These are phyloP conservation scores for Coemansia sp. DNA, from an alignment of 192 early-diverging fungal genomes.

Conservation along the genomic window DNA sequence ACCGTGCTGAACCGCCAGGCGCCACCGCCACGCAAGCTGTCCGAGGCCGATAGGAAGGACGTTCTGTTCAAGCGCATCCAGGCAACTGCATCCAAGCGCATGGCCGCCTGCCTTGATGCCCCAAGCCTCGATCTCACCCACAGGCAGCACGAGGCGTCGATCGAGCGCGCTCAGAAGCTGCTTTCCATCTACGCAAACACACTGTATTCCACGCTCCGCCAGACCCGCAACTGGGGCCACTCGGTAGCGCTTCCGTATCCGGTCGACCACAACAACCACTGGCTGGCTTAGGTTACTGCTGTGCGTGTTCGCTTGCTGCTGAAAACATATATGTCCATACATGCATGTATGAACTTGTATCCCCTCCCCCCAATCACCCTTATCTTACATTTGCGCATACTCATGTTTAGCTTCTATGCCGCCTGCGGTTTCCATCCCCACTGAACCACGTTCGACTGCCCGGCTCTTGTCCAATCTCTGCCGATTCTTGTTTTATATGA, in stretches of 20 bases:
- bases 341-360: not conserved
- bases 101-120: conserved; percentile 41
- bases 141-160: conserved; percentile 47
- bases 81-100: conserved; percentile 32
- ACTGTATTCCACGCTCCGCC: conserved; percentile 38
- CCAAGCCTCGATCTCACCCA: conserved; percentile 37
- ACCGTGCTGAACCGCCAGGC: conserved; percentile 29
- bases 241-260: conserved; percentile 43
- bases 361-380: too few relatives aligned
- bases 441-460: not conserved
- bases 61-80: conserved; percentile 31
- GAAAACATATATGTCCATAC: too few relatives aligned
- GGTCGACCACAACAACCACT: conserved; percentile 5
- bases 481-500: not conserved
- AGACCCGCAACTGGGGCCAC: conserved; percentile 52
- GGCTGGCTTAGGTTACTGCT: not conserved
- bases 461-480: not conserved
- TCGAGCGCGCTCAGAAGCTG: conserved; percentile 39
- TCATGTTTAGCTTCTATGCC: not conserved
- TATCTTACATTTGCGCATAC: not conserved
- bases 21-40: conserved; percentile 15
- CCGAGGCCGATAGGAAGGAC: conserved; percentile 20
- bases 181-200: conserved; percentile 35
- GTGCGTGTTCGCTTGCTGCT: too few relatives aligned
- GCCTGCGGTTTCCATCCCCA: too few relatives aligned